Conservation (phyloP, 306 rosid genomes). For the Fagus sylvatica region DNA sequence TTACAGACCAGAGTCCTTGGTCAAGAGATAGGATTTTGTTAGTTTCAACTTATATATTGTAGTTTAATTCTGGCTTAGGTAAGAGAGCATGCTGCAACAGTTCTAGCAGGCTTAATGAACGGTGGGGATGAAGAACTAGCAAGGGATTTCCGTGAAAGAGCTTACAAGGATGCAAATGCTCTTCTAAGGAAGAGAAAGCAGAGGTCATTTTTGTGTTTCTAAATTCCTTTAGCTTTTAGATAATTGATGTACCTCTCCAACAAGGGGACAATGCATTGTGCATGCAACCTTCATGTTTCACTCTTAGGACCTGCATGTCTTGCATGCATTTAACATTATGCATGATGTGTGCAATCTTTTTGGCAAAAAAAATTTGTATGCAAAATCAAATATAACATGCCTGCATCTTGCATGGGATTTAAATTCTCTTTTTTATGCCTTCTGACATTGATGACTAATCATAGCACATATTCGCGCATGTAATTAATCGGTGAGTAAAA, state of each 20-base stretch:
- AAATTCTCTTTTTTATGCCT: neutral
- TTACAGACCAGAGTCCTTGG: neutral
- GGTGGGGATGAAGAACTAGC: conserved; percentile 94
- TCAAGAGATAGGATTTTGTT: neutral
- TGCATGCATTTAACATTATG: neutral
- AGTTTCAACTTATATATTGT: neutral
- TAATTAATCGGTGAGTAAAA: neutral
- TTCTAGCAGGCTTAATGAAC: conserved; percentile 94
- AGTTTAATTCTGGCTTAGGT: conserved; percentile 52
- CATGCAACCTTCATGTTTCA: neutral
- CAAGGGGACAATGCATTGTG: neutral
- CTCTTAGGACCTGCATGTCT: neutral
- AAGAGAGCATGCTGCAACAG: conserved; percentile 98
- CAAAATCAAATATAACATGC: neutral
- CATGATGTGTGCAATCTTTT: neutral
- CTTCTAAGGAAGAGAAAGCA: conserved; percentile 65
- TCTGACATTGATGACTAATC: neutral
- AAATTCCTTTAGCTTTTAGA: neutral
- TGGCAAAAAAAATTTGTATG: neutral
- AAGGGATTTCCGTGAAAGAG: conserved; percentile 81
- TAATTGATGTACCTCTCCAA: conserved; percentile 1
- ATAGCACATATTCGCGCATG: neutral
- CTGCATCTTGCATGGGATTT: neutral
- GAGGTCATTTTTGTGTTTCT: conserved; percentile 43
- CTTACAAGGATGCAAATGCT: conserved; percentile 59